Base-by-base conservation (phyloP, 2,329 filamentous ascomycete genomes). In the Colletotrichum brevisporum region DNA sequence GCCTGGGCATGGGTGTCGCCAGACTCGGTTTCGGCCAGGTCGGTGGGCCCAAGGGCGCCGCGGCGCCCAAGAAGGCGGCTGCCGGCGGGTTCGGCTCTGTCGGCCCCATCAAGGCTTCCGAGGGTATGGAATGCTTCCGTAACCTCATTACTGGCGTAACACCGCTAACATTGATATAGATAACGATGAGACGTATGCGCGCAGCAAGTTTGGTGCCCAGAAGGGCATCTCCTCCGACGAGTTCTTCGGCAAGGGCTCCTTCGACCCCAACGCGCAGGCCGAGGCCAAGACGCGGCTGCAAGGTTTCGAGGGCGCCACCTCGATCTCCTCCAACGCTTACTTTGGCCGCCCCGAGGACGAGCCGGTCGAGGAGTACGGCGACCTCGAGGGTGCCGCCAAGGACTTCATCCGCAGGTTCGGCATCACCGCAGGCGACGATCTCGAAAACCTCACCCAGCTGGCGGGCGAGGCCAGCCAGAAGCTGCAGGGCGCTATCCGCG, bases 191-290 rank as follows among this genome's bases (percentile, higher is more conserved):
- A 90, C 89, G 76, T 97, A 94, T 78, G 94, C 95, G 6, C 92
- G 93, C 75, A 85, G 89, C 77, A 97, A 97, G 81, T 99, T 99
- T 76, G 95, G 95, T 70, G 83, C 82, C 51, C 96, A 99, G 80
- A 98, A 98, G 85, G 93, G 93, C 74, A 99, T 99, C 74, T 98
- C 94, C 0, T 98, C 95, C 0, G 96, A 99, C 79, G 96, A 99
- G 79, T 99, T 97, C 86, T 99, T 99, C 78, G 94, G 95, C 76
- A 95, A 96, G 79, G 94, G 94, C 61, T 84, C 88, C 63, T 98
- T 91, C 81, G 95, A 99, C 78, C 90, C 95, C 45, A 86, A 86
- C 63, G 89, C 92, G 9, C 92, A 96, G 78, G 86, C 90, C 59
- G 95, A 98, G 83, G 95, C 96, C 75, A 97, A 97, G 84, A 86